phyloP scores from a whole-genome alignment of 2,329 filamentous ascomycete species.

The Bipolaris zeicola region DNA sequence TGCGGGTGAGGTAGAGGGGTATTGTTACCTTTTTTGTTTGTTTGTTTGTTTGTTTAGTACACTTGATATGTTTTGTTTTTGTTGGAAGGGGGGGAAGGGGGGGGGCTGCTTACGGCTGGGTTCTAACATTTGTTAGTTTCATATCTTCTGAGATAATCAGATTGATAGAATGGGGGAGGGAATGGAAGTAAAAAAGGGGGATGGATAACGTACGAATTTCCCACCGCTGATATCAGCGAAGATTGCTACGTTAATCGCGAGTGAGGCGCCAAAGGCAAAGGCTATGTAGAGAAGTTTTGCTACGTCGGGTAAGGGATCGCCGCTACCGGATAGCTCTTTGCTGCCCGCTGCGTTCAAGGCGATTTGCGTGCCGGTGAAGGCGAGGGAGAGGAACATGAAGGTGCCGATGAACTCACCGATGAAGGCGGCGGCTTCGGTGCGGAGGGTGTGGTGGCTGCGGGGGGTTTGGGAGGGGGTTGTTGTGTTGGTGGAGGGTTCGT shows the following conservation, averaged over 20 bases:
- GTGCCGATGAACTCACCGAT: slow-evolving; percentile 54
- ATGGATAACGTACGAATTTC: slow-evolving; percentile 28
- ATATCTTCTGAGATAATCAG: too few species aligned
- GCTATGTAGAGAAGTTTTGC: slow-evolving; percentile 46
- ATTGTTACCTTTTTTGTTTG: slow-evolving; percentile 29
- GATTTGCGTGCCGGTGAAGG: slow-evolving; percentile 51
- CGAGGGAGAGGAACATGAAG: slow-evolving; percentile 52
- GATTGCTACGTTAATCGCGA: slow-evolving; percentile 46
- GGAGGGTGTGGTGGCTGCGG: slow-evolving; percentile 10
- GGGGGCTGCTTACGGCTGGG: too few species aligned
- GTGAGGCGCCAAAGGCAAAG: slow-evolving; percentile 41
- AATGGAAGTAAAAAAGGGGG: too few species aligned
- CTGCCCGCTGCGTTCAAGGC: slow-evolving; percentile 50
- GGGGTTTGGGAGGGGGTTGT: slow-evolving; percentile 10
- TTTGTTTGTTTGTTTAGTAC: too few species aligned
- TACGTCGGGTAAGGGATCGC: slow-evolving; percentile 19
- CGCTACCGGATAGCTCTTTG: slow-evolving; percentile 34
- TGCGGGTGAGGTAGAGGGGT: slow-evolving; percentile 27
- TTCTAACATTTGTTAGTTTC: too few species aligned
- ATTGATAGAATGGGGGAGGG: too few species aligned
- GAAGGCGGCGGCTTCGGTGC: slow-evolving; percentile 31
- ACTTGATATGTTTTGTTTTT: too few species aligned
- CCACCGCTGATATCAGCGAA: slow-evolving; percentile 46
- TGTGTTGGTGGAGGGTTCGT: slow-evolving; percentile 16
- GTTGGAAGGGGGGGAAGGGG: too few species aligned